Evolutionary conservation across 2,329 filamentous ascomycete species (phyloP).

Genomic region (Sarocladium brachiariae): DNA sequence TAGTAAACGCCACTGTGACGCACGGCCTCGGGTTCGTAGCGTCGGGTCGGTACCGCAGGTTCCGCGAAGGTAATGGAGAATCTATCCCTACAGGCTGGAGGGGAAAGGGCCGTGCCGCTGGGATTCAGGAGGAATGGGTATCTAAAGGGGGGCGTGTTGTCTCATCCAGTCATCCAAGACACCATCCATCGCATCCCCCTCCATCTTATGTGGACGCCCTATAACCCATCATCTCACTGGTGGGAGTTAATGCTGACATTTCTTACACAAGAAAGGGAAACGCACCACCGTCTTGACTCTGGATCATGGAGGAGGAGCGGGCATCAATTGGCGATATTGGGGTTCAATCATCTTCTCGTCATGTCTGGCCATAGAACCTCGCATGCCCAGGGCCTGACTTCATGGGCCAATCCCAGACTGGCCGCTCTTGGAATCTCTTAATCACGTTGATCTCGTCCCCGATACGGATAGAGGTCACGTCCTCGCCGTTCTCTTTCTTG

Average conservation of each 20-base stretch:
- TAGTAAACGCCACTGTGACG: too few species aligned
- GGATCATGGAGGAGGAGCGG: too few species aligned
- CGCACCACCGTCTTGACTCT: too few species aligned
- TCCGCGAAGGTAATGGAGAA: background rate
- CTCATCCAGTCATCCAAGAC: conserved; percentile 2
- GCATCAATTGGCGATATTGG: too few species aligned
- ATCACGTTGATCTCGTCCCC: conserved; percentile 51
- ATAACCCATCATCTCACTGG: too few species aligned
- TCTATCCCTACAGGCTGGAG: background rate
- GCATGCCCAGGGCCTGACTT: conserved; percentile 14
- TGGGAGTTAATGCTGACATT: too few species aligned
- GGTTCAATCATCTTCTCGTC: background rate
- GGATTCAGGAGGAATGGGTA: background rate
- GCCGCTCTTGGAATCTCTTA: conserved; percentile 41
- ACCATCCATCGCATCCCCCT: too few species aligned
- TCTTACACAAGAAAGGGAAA: too few species aligned
- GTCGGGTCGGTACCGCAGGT: background rate
- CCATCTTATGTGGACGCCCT: too few species aligned
- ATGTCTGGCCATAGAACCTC: conserved; percentile 19
- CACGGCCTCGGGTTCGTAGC: too few species aligned
- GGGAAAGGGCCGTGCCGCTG: background rate
- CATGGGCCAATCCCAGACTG: conserved; percentile 45
- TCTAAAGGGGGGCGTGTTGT: background rate
- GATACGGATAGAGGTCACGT: conserved; percentile 33
- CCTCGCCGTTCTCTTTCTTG: conserved; percentile 13